These are phyloP conservation scores for Botryotinia calthae DNA, from an alignment of 2,329 filamentous ascomycete species.

Conservation along the genomic window DNA sequence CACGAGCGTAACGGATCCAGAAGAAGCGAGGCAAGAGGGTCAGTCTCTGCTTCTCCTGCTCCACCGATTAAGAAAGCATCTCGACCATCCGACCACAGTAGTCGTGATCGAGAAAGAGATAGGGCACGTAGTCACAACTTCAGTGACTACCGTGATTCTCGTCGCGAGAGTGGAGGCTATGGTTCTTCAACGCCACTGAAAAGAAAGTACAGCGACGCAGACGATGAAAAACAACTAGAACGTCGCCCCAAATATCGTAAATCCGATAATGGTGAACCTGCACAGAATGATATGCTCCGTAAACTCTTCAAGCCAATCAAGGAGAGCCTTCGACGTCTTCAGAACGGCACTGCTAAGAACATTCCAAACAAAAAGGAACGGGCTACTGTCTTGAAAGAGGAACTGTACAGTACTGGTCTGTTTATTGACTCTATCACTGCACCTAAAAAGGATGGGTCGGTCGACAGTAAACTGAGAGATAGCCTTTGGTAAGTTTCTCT, in stretches of 20 bases:
- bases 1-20: conserved; percentile 57
- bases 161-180: conserved; percentile 29
- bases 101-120: conserved; percentile 50
- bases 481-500: conserved; percentile 37
- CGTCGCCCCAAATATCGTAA: conserved; percentile 52
- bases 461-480: conserved; percentile 31
- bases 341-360: conserved; percentile 59
- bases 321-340: conserved; percentile 57
- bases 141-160: conserved; percentile 41
- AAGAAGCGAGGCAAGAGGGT: conserved; percentile 54
- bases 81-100: conserved; percentile 42
- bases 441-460: conserved; percentile 20
- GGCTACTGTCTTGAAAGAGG: conserved; percentile 58
- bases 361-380: conserved; percentile 62
- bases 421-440: conserved; percentile 50
- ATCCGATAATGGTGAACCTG: conserved; percentile 47
- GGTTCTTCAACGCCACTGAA: conserved; percentile 44
- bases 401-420: conserved; percentile 60
- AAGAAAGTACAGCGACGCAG: conserved; percentile 57
- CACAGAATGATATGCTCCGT: conserved; percentile 22
- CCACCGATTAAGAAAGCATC: conserved; percentile 50
- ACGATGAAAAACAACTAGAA: conserved; percentile 50
- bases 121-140: conserved; percentile 45
- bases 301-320: conserved; percentile 54
- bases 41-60: conserved; percentile 69